phyloP scores from a whole-genome alignment of 2,329 filamentous ascomycete genomes.

The Cordyceps pruinosa region DNA sequence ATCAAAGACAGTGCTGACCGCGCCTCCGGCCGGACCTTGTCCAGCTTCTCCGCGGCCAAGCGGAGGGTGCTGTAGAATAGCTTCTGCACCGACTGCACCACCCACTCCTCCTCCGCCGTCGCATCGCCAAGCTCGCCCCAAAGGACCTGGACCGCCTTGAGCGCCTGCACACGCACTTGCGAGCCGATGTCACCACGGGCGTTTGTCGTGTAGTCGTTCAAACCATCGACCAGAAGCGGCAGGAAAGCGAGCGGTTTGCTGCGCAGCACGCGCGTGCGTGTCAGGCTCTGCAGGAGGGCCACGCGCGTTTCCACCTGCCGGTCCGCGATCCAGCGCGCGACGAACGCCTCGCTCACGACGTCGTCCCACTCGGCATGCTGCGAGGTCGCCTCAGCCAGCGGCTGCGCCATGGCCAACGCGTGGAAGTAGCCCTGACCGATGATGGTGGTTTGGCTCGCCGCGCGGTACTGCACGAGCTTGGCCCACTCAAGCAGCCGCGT shows the following conservation, averaged over 20 bases:
- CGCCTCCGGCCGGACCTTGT: slow-evolving; percentile 69
- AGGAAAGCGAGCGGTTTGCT: slow-evolving; percentile 36
- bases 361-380: slow-evolving; percentile 20
- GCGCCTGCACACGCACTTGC: slow-evolving; percentile 71
- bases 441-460: slow-evolving; percentile 26
- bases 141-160: slow-evolving; percentile 66
- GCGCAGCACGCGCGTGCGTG: slow-evolving; percentile 38
- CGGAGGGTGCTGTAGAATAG: slow-evolving; percentile 52
- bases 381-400: slow-evolving; percentile 25
- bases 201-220: slow-evolving; percentile 89
- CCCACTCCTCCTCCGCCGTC: slow-evolving; percentile 19
- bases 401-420: slow-evolving; percentile 44
- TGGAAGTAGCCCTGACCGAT: slow-evolving; percentile 46
- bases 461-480: slow-evolving; percentile 30
- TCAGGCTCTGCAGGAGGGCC: slow-evolving; percentile 49
- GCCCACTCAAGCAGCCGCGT: slow-evolving; percentile 41
- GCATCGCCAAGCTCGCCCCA: slow-evolving; percentile 33
- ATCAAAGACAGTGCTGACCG: slow-evolving; percentile 45
- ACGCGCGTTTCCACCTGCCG: slow-evolving; percentile 45
- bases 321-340: slow-evolving; percentile 47
- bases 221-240: slow-evolving; percentile 44
- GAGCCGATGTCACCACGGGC: slow-evolving; percentile 87
- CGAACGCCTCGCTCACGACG: slow-evolving; percentile 38
- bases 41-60: slow-evolving; percentile 80
- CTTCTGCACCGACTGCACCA: slow-evolving; percentile 25